Percentiles rank a stretch among this genome's conserved stretches.
Evolutionary conservation across 2,329 filamentous ascomycete species (phyloP).

Genomic region (Chaetothyriales sp.): DNA sequence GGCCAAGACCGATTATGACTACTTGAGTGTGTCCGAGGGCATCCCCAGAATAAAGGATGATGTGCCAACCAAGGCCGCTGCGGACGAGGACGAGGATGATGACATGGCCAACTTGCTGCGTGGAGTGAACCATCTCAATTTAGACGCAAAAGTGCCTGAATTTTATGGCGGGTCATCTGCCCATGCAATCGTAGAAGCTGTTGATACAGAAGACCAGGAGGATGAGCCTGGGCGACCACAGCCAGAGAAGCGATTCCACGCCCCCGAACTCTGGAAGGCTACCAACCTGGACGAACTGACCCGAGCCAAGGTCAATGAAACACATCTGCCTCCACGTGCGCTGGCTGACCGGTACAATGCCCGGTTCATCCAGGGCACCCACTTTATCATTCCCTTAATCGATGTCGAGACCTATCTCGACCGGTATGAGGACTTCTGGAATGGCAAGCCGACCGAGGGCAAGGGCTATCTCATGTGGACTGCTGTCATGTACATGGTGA

Average conservation of each 20-base stretch:
- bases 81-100: conserved; percentile 1
- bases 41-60: neutral
- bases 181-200: conserved; percentile 4
- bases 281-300: neutral
- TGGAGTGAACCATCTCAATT: conserved; percentile 6
- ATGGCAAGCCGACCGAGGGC: conserved; percentile 4
- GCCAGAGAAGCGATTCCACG: neutral
- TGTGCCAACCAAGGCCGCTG: neutral
- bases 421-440: conserved; percentile 2
- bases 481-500: conserved; percentile 7
- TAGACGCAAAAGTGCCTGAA: conserved; percentile 2
- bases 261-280: conserved; percentile 1
- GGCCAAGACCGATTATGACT: neutral
- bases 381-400: conserved; percentile 6
- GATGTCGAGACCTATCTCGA: conserved; percentile 1
- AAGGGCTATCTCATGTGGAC: conserved; percentile 5
- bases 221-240: neutral
- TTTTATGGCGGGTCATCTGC: conserved; percentile 3
- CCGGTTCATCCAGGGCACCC: conserved; percentile 5
- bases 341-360: conserved; percentile 4
- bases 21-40: neutral
- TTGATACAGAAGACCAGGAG: conserved; percentile 1
- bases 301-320: conserved; percentile 1
- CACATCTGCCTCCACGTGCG: conserved; percentile 1
- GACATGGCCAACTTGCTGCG: conserved; percentile 4